Percentiles rank a stretch among this genome's conserved stretches.
Conservation (phyloP, 2,329 filamentous ascomycete species). For the Penicillium sp. region DNA sequence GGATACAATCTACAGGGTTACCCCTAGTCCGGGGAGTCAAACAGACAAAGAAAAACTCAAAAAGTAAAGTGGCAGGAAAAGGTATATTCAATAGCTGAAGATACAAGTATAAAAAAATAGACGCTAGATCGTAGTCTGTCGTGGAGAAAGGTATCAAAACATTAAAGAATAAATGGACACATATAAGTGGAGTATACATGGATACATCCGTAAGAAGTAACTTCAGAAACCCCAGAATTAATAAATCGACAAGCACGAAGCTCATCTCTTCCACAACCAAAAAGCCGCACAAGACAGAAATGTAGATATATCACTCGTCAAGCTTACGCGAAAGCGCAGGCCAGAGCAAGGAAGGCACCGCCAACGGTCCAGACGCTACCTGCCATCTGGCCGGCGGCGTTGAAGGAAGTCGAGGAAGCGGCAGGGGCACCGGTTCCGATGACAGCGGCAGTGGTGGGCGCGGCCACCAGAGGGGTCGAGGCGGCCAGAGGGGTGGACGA, state of each 20-base stretch:
- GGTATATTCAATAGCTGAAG: conserved; percentile 12
- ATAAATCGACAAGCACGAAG: conserved; percentile 1
- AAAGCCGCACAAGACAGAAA: background rate
- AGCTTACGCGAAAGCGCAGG: conserved; percentile 28
- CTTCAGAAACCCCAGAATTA: conserved; percentile 12
- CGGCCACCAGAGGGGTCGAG: conserved; percentile 10
- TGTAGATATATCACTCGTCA: background rate
- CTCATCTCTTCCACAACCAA: background rate
- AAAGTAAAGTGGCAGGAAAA: background rate
- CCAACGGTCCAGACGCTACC: conserved; percentile 27
- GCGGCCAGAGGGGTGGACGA: conserved; percentile 18
- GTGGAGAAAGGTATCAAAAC: conserved; percentile 30
- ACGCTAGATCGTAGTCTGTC: conserved; percentile 28
- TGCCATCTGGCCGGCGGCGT: conserved; percentile 25
- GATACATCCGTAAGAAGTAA: conserved; percentile 23
- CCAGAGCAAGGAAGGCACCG: conserved; percentile 29
- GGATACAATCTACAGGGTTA: background rate
- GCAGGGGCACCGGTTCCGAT: conserved; percentile 12
- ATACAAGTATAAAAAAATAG: conserved; percentile 17
- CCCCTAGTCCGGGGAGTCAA: too few relatives aligned
- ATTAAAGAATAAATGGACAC: conserved; percentile 25
- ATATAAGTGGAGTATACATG: conserved; percentile 17
- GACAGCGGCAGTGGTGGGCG: conserved; percentile 5
- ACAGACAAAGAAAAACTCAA: background rate
- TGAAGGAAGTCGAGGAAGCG: conserved; percentile 17